These are phyloP conservation scores for Wickerhamiella occidentalis DNA, from an alignment of 805 yeast species.

Conservation along the genomic window DNA sequence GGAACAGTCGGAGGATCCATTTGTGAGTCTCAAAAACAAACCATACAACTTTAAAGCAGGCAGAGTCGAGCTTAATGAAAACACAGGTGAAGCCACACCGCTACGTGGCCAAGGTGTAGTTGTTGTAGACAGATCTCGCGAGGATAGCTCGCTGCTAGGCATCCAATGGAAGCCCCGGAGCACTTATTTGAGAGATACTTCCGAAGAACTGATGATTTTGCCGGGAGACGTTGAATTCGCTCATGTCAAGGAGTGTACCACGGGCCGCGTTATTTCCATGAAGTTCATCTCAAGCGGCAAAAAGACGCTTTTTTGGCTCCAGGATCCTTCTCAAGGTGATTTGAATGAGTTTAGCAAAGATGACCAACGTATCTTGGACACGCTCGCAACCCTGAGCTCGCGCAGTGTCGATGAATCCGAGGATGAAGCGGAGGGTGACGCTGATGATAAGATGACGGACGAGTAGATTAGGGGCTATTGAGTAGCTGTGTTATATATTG, in stretches of 20 bases:
- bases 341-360: slow-evolving; percentile 40
- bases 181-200: slow-evolving; percentile 26
- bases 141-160: slow-evolving; percentile 59
- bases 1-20: not conserved
- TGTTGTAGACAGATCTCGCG: slow-evolving; percentile 47
- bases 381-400: slow-evolving; percentile 35
- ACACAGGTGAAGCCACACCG: slow-evolving; percentile 56
- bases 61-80: slow-evolving; percentile 48
- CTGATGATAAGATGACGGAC: slow-evolving; percentile 10
- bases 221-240: slow-evolving; percentile 81
- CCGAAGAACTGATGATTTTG: slow-evolving; percentile 46
- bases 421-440: slow-evolving; percentile 26
- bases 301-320: slow-evolving; percentile 54
- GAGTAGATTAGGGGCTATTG: not conserved
- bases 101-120: slow-evolving; percentile 55
- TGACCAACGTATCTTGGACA: slow-evolving; percentile 40
- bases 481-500: not conserved
- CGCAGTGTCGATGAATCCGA: slow-evolving; percentile 4
- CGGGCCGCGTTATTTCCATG: slow-evolving; percentile 68
- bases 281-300: slow-evolving; percentile 54
- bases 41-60: slow-evolving; percentile 59
- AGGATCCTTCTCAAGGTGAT: slow-evolving; percentile 52
- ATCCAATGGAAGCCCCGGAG: slow-evolving; percentile 63
- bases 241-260: slow-evolving; percentile 51
- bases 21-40: not conserved